Evolutionary conservation across 225 moss, liverwort and hornwort species (phyloP), one percentile per base, ranked within the genome.

Genomic region (Straminergon stramineum): DNA sequence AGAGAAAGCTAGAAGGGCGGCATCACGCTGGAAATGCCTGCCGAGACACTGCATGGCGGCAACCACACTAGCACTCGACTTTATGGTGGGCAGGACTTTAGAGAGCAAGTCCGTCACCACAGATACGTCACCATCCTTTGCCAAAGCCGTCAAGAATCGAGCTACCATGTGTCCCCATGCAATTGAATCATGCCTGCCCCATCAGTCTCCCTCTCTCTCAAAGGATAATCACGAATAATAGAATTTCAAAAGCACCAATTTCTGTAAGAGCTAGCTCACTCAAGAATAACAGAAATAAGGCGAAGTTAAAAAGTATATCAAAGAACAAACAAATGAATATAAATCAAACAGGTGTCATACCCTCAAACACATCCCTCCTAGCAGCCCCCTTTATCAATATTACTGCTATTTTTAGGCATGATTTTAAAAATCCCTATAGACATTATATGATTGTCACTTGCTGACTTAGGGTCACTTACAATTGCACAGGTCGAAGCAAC

Each of bases 171-270:
- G 45, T 84, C 84, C 91, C 95, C 92, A 92, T 92, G 90, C 91
- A 91, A 95, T 90, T 88, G 90, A 88, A 89, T 95, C 92, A 95
- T 91, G 90, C 91, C 93, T 93, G 90, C 91, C 90, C 92, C 93
- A 93, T 95, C 95, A 95, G 95, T 92, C 85, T 93, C 86, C 93
- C 85, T 85, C 89, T 84, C 88, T 85, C 92, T 94, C 94, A 90
- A 93, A 89, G 86, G 61, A 64, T n/a, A 91, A 91, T 92, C 92
- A 90, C 91, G 85, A 30, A 78, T 30, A 88, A 39, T 89, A 86
- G 66, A 83, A 58, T 83, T 79, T 68, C 34, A 45, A 67, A 85
- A 52, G 67, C 69, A 81, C 56, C 43, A 83, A 85, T 57, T 79
- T 83, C 74, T 73, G 53, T 24, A 48, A 75, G 61, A 75, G 60